Evolutionary conservation across 768 basidiomycete genomes (phyloP).

Genomic region (Suillus hirtellus): DNA sequence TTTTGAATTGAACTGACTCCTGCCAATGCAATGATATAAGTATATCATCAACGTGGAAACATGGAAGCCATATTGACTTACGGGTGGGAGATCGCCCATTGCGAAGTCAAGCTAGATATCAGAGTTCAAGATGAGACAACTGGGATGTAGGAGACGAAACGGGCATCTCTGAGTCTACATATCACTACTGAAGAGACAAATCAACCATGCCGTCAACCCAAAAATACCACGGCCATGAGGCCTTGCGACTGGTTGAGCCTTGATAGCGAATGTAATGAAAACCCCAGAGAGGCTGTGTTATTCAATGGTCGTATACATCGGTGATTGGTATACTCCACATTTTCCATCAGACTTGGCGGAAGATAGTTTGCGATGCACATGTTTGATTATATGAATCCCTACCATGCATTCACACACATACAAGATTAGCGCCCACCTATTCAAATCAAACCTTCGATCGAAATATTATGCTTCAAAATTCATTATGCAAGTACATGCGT

Average conservation of each 20-base stretch:
- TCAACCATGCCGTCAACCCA: neutral
- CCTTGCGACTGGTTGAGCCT: neutral
- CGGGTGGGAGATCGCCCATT: neutral
- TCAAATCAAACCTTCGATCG: neutral
- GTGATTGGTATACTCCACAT: neutral
- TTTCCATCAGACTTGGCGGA: neutral
- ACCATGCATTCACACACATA: neutral
- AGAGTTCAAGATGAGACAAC: neutral
- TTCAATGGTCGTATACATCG: neutral
- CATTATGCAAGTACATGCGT: neutral
- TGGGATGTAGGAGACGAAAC: neutral
- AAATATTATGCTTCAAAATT: neutral
- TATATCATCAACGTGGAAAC: neutral
- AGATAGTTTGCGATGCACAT: neutral
- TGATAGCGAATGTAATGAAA: neutral
- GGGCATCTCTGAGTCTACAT: neutral
- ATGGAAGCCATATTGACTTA: neutral
- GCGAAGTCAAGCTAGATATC: neutral
- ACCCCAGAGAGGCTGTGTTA: neutral
- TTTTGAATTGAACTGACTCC: neutral
- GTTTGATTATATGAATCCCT: neutral
- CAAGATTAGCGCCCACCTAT: neutral
- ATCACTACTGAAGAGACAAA: neutral
- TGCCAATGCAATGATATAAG: neutral
- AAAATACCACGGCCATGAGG: neutral